phyloP scores from a whole-genome alignment of 2,329 filamentous ascomycete genomes.

The Teratosphaeriaceae sp. region DNA sequence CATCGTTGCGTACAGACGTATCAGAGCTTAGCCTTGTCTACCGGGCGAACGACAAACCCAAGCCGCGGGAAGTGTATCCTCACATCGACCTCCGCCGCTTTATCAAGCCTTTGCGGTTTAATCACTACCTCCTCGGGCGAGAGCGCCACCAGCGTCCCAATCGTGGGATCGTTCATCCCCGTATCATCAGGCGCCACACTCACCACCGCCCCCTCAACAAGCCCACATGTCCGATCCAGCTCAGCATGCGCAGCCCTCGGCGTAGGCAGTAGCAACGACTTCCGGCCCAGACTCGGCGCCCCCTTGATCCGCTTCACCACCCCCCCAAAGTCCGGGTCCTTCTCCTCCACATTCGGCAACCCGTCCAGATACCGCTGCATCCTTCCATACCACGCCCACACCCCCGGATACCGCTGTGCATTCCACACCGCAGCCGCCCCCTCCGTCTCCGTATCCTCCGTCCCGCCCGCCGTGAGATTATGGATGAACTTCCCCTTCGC shows the following conservation, averaged over 20 bases:
- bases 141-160: constrained; percentile 30
- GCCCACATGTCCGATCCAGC: constrained; percentile 26
- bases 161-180: constrained; percentile 32
- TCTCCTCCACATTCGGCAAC: constrained; percentile 24
- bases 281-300: constrained; percentile 16
- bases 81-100: constrained; percentile 24
- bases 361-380: constrained; percentile 28
- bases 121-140: constrained; percentile 37
- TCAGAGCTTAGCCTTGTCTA: constrained; percentile 16
- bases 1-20: background rate
- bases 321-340: constrained; percentile 13
- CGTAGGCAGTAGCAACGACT: constrained; percentile 26
- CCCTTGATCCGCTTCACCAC: constrained; percentile 23
- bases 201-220: constrained; percentile 27
- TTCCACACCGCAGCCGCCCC: constrained; percentile 29
- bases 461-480: constrained; percentile 32
- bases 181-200: constrained; percentile 36
- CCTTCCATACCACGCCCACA: constrained; percentile 31
- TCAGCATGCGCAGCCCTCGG: constrained; percentile 18
- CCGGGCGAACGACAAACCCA: constrained; percentile 32
- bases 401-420: constrained; percentile 29
- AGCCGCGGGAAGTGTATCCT: constrained; percentile 36
- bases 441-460: constrained; percentile 22
- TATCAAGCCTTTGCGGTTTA: constrained; percentile 25
- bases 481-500: constrained; percentile 28